Percentiles rank a stretch among this genome's conserved stretches.
Conservation (phyloP, 1,139 yeast genomes). For the Scheffersomyces illinoinensis region DNA sequence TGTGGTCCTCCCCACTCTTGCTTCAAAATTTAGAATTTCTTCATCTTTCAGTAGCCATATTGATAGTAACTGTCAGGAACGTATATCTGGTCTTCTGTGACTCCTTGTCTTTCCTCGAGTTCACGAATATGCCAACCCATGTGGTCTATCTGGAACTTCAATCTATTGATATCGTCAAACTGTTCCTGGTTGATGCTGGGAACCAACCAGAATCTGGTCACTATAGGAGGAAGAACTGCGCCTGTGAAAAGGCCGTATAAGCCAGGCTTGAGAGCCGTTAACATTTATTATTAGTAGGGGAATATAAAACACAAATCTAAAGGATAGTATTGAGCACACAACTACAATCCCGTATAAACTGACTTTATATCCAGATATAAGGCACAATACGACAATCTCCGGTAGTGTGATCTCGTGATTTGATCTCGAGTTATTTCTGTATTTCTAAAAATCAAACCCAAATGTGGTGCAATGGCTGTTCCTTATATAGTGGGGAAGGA, state of each 20-base stretch:
- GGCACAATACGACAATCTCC: background rate
- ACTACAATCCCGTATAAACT: background rate
- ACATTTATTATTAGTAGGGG: background rate
- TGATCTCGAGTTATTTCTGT: background rate
- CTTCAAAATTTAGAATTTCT: background rate
- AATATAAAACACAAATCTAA: no score
- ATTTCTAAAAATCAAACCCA: no score
- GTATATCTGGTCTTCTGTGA: conserved; percentile 29
- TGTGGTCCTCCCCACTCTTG: background rate
- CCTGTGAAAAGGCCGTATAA: conserved; percentile 31
- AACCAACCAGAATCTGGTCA: conserved; percentile 26
- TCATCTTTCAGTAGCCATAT: conserved; percentile 5
- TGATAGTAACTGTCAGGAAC: conserved; percentile 23
- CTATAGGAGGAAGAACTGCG: conserved; percentile 29
- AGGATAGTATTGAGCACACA: background rate
- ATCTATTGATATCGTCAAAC: conserved; percentile 32
- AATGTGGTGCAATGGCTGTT: background rate
- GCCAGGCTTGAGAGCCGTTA: background rate
- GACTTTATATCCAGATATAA: background rate
- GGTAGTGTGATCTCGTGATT: background rate
- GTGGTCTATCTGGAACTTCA: conserved; percentile 35
- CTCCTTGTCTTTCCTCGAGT: conserved; percentile 33
- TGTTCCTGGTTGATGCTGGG: conserved; percentile 20
- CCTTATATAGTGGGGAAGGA: background rate
- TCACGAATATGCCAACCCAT: conserved; percentile 42